Conservation (phyloP, 257 asterid genomes). For the Coffea eugenioides region DNA sequence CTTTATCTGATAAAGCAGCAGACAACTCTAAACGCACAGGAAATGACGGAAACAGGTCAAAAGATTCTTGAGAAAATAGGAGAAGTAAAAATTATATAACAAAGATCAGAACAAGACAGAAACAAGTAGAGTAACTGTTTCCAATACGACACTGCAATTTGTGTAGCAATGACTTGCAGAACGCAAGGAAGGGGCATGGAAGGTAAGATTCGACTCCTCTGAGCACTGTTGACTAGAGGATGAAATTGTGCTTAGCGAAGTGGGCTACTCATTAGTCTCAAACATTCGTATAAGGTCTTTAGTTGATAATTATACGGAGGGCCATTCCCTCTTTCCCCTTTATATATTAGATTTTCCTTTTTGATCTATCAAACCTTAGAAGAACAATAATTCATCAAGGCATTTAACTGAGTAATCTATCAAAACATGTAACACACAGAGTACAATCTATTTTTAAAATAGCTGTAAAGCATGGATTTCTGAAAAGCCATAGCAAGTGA, state of each 20-base stretch:
- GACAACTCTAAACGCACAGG: neutral
- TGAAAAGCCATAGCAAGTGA: slow-evolving; percentile 8
- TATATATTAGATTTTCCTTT: neutral
- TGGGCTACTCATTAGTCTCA: neutral
- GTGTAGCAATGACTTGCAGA: neutral
- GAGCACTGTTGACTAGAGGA: neutral
- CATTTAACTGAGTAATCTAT: neutral
- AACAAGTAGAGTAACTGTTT: neutral
- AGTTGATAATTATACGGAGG: neutral
- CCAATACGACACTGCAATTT: neutral
- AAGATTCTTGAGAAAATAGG: neutral
- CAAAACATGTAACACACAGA: neutral
- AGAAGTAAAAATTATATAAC: neutral
- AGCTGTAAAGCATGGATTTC: neutral
- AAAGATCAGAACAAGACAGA: neutral
- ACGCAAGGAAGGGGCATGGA: neutral
- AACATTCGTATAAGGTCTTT: neutral
- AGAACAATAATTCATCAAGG: neutral
- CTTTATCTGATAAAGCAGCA: neutral
- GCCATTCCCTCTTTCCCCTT: neutral
- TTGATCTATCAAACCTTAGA: neutral
- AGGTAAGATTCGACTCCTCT: neutral
- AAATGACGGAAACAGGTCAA: neutral
- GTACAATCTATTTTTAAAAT: neutral
- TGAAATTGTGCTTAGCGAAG: neutral